A percentile compares a stretch with the other conserved stretches of the same genome.
phyloP scores from a whole-genome alignment of 2,329 filamentous ascomycete genomes.

The Parafenestella ontariensis region DNA sequence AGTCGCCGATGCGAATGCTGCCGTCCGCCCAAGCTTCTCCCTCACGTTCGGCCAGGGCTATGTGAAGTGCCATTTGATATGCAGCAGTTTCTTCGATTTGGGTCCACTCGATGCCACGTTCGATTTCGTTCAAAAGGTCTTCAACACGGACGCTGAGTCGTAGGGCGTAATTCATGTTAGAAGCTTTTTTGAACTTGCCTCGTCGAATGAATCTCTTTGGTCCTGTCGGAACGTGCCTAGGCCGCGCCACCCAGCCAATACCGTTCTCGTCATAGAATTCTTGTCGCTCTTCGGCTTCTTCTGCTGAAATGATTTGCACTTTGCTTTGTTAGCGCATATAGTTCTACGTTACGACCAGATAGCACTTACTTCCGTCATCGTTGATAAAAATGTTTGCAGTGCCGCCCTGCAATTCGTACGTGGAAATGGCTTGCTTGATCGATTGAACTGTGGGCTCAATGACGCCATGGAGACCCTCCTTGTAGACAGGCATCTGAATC shows the following conservation, averaged over 20 bases:
- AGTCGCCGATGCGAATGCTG: slow-evolving; percentile 85
- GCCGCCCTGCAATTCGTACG: slow-evolving; percentile 64
- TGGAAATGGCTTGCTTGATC: slow-evolving; percentile 70
- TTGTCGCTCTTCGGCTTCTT: slow-evolving; percentile 53
- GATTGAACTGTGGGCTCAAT: slow-evolving; percentile 80
- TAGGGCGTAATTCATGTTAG: slow-evolving; percentile 77
- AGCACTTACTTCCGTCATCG: slow-evolving; percentile 63
- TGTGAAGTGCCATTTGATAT: slow-evolving; percentile 55
- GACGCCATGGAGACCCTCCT: slow-evolving; percentile 78
- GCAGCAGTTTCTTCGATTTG: slow-evolving; percentile 48
- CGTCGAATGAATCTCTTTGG: slow-evolving; percentile 33
- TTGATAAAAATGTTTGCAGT: slow-evolving; percentile 73
- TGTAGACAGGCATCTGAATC: slow-evolving; percentile 88
- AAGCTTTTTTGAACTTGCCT: slow-evolving; percentile 58
- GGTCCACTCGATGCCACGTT: slow-evolving; percentile 28
- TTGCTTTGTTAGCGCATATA: slow-evolving; percentile 1
- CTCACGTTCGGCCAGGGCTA: slow-evolving; percentile 69
- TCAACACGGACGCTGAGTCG: slow-evolving; percentile 69
- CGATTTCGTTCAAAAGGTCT: slow-evolving; percentile 57
- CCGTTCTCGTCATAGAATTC: slow-evolving; percentile 60
- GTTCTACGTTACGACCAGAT: too few relatives aligned
- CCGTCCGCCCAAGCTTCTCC: slow-evolving; percentile 79
- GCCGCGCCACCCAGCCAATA: slow-evolving; percentile 59
- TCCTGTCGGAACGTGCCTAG: slow-evolving; percentile 49
- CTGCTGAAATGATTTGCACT: slow-evolving; percentile 63